Evolutionary conservation across 1,284 basidiomycete species (phyloP), one percentile per base, ranked within the genome.

Genomic region (Trichosporon ovoides): DNA sequence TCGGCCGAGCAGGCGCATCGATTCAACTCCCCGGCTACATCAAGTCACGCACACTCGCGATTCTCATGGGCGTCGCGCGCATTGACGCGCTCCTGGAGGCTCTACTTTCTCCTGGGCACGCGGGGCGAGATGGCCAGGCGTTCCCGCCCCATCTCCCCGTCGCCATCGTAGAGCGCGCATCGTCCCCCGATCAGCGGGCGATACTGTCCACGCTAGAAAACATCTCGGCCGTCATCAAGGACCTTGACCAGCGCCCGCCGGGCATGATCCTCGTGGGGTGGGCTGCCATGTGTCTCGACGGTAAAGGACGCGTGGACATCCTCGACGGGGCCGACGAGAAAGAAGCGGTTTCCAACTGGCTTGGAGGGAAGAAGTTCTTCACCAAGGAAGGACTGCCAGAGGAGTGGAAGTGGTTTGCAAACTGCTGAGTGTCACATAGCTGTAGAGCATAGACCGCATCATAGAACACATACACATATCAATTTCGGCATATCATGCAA

Each of bases 211-310:
- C 93, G 0, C 75, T 98, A 46, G 81, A 80, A 52, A 80, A 86
- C 60, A 85, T 98, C 38, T 83, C 83, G 7, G 78, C 78, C 13
- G 91, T 89, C 0, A 73, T 98, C 68, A 85, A 87, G 60, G 78
- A 81, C 7, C 90, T 91, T 4, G 89, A 93, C 67, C 92, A 97
- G 73, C 79, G 94, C 22, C 93, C 94, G 6, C 95, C 95, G 0
- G 94, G 92, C 2, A 94, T 98, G 88, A 88, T 98, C 70, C 82
- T 97, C 24, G 83, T 98, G 60, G 94, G 95, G 0, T 98, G 94
- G 94, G 83, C 87, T 6, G 81, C 79, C 12, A 67, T 83, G 22
- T 78, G 79, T 24, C 70, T 84, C 34, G 79, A 81, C 40, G 82
- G 82, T 0, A 66, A 75, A 50, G 83, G 83, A 2, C 78, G 80